These are phyloP conservation scores for Protomyces lactucae-debilis DNA, from an alignment of 1,139 yeast genomes.

Conservation along the genomic window DNA sequence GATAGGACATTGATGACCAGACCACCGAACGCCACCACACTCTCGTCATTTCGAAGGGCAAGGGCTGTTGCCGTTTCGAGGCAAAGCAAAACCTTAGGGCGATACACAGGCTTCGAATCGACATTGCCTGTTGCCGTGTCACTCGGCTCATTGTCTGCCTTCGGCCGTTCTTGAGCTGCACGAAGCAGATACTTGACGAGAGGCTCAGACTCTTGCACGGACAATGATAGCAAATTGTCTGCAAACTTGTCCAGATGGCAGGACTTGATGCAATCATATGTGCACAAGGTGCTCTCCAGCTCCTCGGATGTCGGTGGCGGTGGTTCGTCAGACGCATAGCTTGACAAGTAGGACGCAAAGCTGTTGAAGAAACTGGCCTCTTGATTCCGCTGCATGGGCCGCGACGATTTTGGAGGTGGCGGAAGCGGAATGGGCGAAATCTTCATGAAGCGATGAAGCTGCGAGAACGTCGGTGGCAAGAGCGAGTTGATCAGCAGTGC, in stretches of 20 bases:
- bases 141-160: neutral
- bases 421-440: constrained; percentile 56
- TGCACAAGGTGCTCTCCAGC: constrained; percentile 74
- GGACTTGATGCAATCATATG: constrained; percentile 73
- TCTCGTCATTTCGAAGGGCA: neutral
- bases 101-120: constrained; percentile 4
- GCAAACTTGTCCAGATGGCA: constrained; percentile 55
- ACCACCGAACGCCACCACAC: neutral
- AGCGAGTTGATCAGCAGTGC: constrained; percentile 69
- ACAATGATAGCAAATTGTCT: constrained; percentile 39
- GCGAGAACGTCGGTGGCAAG: constrained; percentile 61
- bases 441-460: constrained; percentile 54
- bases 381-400: constrained; percentile 39
- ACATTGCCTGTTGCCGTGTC: neutral
- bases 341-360: constrained; percentile 84
- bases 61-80: constrained; percentile 21
- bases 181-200: constrained; percentile 5
- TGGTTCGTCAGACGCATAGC: constrained; percentile 68
- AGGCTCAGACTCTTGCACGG: constrained; percentile 3
- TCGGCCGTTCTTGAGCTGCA: constrained; percentile 1
- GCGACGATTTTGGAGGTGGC: constrained; percentile 31
- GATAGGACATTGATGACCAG: constrained; percentile 2
- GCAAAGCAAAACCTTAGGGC: constrained; percentile 11
- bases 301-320: constrained; percentile 92
- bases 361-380: constrained; percentile 74